Base-by-base conservation (phyloP, 768 basidiomycete genomes). In the Pleurotus eryngii region DNA sequence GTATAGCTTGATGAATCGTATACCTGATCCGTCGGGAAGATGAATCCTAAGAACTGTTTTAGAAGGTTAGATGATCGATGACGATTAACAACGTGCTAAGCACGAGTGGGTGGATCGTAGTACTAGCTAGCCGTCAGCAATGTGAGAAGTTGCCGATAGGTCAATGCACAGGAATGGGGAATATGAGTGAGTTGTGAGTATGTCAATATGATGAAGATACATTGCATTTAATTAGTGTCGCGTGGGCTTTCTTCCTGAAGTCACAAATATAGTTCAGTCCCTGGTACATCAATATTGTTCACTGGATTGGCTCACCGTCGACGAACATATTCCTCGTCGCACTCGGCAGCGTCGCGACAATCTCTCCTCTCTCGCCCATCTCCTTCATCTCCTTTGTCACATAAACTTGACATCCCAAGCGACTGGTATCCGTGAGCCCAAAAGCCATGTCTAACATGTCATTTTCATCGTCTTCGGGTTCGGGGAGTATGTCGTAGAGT, bases 371-470 rank as follows among this genome's bases (percentile, higher is more conserved):
- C n/a, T 86, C 89, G 0, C 81, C 83, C 68, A 96, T 86, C 22
- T 92, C 95, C 66, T 98, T 89, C 63, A 98, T 70, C 49, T 90
- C 90, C 56, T 77, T 84, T 8, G 88, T 92, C 26, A 99, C 70
- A 53, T 86, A 68, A 20, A 90, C 87, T 68, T 90, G 89, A 65
- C 89, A 90, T 0, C 90, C 90, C 17, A 92, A 73, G 8, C 86
- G 77, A 60, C 89, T 96, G 63, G 96, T 98, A 65, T 98, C 96
- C 0, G 94, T 95, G 53, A 98, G 78, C 0, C 93, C 97, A 65
- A 98, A 98, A 3, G 96, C 96, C 81, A 98, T 92, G 70, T 98
- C 96, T 39, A 99, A 82, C 93, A 95, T 95, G 65, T 94, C 95
- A 65, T 98, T 99, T 74, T 99, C 96, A 67, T 99, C 96, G 62